phyloP scores from a whole-genome alignment of 2,329 filamentous ascomycete species.

The Ramichloridium luteum region DNA sequence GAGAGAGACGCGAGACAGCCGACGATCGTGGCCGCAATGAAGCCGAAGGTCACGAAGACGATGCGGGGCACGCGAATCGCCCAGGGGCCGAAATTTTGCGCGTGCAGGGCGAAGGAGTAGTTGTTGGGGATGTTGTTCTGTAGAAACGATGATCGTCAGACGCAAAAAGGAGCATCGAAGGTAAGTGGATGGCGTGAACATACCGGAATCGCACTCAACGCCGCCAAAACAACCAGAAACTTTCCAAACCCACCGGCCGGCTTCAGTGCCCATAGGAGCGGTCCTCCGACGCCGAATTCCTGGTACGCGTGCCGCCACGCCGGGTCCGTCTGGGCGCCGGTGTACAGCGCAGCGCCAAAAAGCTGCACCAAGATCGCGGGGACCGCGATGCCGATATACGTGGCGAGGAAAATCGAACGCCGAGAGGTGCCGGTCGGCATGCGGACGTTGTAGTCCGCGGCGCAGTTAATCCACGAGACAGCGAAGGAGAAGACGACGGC shows the following conservation, averaged over 20 bases:
- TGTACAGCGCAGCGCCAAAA: constrained; percentile 7
- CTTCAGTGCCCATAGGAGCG: constrained; percentile 5
- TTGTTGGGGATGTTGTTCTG: constrained; percentile 11
- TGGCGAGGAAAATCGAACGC: constrained; percentile 7
- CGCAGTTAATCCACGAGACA: constrained; percentile 10
- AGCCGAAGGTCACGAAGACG: constrained; percentile 7
- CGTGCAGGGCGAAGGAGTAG: constrained; percentile 10
- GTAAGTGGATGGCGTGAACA: too few relatives aligned
- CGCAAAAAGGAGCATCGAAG: too few relatives aligned
- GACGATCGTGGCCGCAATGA: constrained; percentile 6
- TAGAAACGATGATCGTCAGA: too few relatives aligned
- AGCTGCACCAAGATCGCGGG: constrained; percentile 9
- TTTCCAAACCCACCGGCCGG: constrained; percentile 9
- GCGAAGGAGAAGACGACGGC: constrained; percentile 10
- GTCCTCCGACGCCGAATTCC: constrained; percentile 8
- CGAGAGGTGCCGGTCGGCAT: constrained; percentile 8
- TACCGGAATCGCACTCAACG: constrained; percentile 5
- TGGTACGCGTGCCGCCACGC: constrained; percentile 7
- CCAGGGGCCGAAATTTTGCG: constrained; percentile 9
- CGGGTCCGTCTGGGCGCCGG: constrained; percentile 4
- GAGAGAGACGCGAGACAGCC: constrained; percentile 9
- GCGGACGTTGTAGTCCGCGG: constrained; percentile 10
- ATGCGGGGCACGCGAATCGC: constrained; percentile 8
- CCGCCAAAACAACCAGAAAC: constrained; percentile 9
- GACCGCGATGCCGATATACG: constrained; percentile 8